Conservation (phyloP, 768 basidiomycete species). For the Tulasnella sp. region DNA sequence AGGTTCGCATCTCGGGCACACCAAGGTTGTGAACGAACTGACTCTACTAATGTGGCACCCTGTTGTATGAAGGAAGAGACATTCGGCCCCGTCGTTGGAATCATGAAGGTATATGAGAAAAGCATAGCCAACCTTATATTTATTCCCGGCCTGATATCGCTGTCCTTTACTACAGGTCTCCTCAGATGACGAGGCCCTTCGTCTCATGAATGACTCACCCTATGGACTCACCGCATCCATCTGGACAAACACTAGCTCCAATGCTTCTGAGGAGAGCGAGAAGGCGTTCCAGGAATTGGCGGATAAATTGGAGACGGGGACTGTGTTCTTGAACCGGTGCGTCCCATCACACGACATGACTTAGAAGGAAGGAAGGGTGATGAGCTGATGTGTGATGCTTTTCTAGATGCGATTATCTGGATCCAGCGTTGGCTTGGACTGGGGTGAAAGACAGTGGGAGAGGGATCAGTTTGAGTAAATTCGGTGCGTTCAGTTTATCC, state of each 20-base stretch:
- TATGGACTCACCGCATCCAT: constrained; percentile 92
- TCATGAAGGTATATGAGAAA: constrained; percentile 70
- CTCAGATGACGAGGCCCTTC: constrained; percentile 78
- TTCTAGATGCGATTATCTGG: constrained; percentile 85
- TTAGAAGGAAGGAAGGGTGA: too few species aligned
- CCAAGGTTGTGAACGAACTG: not conserved
- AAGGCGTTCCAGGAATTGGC: constrained; percentile 55
- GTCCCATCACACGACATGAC: too few species aligned
- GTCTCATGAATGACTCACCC: constrained; percentile 90
- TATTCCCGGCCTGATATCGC: not conserved
- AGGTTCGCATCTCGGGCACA: constrained; percentile 32
- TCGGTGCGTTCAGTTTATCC: constrained; percentile 43
- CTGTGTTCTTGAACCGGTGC: constrained; percentile 84
- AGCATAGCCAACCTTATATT: too few species aligned
- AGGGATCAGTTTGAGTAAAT: constrained; percentile 81
- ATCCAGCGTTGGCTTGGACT: constrained; percentile 90
- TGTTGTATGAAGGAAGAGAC: constrained; percentile 91
- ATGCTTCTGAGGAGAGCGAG: constrained; percentile 42
- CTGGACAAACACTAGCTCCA: constrained; percentile 69
- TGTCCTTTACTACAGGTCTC: constrained; percentile 39
- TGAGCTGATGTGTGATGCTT: constrained; percentile 90
- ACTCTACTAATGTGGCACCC: not conserved
- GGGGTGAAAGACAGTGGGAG: constrained; percentile 90
- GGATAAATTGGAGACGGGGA: constrained; percentile 74
- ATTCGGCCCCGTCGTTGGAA: constrained; percentile 88